These are phyloP conservation scores for Emmonsiellopsis sp. DNA, from an alignment of 2,329 filamentous ascomycete genomes.

Conservation along the genomic window DNA sequence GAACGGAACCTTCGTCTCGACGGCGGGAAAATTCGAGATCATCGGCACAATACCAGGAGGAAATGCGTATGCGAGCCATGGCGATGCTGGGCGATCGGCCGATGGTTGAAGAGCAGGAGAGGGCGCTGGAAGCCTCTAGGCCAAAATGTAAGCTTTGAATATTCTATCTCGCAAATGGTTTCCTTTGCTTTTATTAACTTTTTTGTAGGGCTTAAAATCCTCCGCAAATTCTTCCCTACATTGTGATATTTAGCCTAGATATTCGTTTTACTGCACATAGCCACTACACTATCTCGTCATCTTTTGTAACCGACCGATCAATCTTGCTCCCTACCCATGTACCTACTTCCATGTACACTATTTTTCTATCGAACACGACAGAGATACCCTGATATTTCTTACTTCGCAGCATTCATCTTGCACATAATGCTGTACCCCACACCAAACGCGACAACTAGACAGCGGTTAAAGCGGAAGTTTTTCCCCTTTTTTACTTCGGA, in stretches of 20 bases:
- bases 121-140: conserved; percentile 10
- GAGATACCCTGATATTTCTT: too few species aligned
- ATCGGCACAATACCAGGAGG: conserved; percentile 5
- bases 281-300: background rate
- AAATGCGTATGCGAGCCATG: conserved; percentile 12
- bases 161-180: background rate
- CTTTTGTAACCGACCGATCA: too few species aligned
- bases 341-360: too few species aligned
- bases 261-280: background rate
- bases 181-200: background rate
- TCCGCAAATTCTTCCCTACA: conserved; percentile 9
- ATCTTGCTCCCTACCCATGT: too few species aligned
- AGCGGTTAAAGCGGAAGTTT: too few species aligned
- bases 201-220: conserved; percentile 9
- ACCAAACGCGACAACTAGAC: too few species aligned
- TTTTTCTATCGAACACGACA: too few species aligned
- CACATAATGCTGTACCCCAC: too few species aligned
- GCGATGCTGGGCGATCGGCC: conserved; percentile 9
- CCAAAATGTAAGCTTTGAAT: conserved; percentile 14
- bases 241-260: conserved; percentile 6
- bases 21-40: background rate
- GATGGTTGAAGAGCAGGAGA: conserved; percentile 14
- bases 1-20: background rate
- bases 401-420: too few species aligned
- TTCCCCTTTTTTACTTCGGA: too few species aligned